These are phyloP conservation scores for Prunus salicina DNA, from an alignment of 306 rosid genomes.

Conservation along the genomic window DNA sequence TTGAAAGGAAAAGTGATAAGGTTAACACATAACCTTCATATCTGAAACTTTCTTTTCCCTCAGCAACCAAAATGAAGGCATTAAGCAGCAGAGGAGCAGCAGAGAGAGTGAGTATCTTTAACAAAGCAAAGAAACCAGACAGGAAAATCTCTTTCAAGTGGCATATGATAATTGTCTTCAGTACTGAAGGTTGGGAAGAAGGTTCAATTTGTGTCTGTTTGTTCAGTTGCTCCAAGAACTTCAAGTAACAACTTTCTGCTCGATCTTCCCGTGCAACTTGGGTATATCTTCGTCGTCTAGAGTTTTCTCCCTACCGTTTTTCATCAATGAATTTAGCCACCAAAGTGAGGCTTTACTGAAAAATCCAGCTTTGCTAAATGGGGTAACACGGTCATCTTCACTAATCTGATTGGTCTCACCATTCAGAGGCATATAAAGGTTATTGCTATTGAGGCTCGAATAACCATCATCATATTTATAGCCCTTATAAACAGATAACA, in stretches of 20 bases:
- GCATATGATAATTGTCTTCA: constrained; percentile 53
- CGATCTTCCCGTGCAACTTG: constrained; percentile 51
- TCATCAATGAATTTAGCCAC: constrained; percentile 93
- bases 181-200: constrained; percentile 46
- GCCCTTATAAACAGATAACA: constrained; percentile 47
- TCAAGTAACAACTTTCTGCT: constrained; percentile 65
- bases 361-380: constrained; percentile 61
- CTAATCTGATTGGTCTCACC: constrained; percentile 30
- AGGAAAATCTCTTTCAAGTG: constrained; percentile 62
- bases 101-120: constrained; percentile 61
- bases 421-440: constrained; percentile 60
- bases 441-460: constrained; percentile 28
- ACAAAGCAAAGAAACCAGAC: constrained; percentile 75
- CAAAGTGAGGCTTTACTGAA: constrained; percentile 54
- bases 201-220: constrained; percentile 44
- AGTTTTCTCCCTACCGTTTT: constrained; percentile 58
- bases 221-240: constrained; percentile 50
- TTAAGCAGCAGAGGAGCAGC: constrained; percentile 78
- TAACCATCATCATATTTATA: constrained; percentile 26
- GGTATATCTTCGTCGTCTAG: constrained; percentile 69
- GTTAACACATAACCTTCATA: constrained; percentile 74
- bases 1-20: constrained; percentile 51
- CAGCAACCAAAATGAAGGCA: constrained; percentile 76
- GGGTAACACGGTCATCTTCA: constrained; percentile 43
- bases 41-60: constrained; percentile 68